phyloP scores from a whole-genome alignment of 805 yeast species.

The Candida yuanshanica region DNA sequence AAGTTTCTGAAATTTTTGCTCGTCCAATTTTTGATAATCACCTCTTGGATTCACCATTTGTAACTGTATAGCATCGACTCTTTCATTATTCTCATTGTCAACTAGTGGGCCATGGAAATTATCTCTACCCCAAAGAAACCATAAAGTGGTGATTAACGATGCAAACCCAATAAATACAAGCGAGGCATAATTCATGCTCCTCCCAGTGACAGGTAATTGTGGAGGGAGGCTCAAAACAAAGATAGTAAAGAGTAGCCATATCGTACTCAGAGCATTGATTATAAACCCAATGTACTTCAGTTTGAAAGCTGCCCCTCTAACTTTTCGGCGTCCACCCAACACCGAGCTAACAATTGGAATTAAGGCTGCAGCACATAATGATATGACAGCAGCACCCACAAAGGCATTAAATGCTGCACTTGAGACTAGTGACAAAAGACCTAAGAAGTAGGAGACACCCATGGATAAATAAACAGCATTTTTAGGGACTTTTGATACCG shows the following conservation, averaged over 20 bases:
- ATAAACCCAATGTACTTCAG: conserved; percentile 59
- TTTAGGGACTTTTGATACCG: conserved; percentile 57
- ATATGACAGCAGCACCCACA: conserved; percentile 75
- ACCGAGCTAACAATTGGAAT: conserved; percentile 66
- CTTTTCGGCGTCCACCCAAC: conserved; percentile 51
- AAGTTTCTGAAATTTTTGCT: conserved; percentile 17
- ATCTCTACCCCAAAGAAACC: conserved; percentile 53
- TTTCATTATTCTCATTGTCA: conserved; percentile 23
- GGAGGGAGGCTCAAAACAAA: conserved; percentile 69
- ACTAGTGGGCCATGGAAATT: conserved; percentile 59
- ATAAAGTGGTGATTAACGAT: conserved; percentile 43
- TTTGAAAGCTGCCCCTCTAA: conserved; percentile 65
- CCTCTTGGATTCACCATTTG: conserved; percentile 8
- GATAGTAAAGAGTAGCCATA: conserved; percentile 55
- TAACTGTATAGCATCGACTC: conserved; percentile 16
- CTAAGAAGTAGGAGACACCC: conserved; percentile 52
- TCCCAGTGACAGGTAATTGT: conserved; percentile 43
- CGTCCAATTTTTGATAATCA: conserved; percentile 18
- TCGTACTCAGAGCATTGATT: conserved; percentile 50
- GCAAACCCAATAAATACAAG: conserved; percentile 49
- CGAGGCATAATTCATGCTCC: conserved; percentile 48
- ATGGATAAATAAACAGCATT: conserved; percentile 64
- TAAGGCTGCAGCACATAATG: conserved; percentile 69
- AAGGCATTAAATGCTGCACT: conserved; percentile 77
- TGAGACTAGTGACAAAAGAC: conserved; percentile 62